These are phyloP conservation scores for Podospora appendiculata DNA, from an alignment of 495 filamentous ascomycete species.

Conservation along the genomic window DNA sequence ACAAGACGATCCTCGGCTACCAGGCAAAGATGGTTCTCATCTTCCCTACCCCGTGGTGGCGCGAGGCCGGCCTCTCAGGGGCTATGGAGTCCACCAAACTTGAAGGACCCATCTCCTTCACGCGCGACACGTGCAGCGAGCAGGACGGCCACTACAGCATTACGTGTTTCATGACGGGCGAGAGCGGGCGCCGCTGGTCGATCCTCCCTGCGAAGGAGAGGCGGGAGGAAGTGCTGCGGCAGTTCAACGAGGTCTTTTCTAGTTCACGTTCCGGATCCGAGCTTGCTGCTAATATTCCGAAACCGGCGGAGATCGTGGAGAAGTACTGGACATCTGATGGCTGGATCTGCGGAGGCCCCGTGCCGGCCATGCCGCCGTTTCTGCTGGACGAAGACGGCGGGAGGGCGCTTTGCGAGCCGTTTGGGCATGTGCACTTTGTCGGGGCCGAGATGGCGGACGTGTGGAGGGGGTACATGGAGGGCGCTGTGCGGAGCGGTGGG, in stretches of 20 bases:
- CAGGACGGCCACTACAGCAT: conserved; percentile 27
- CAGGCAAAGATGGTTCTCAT: conserved; percentile 32
- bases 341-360: background rate
- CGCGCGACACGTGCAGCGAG: conserved; percentile 32
- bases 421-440: conserved; percentile 38
- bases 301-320: background rate
- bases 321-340: background rate
- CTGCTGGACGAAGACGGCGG: conserved; percentile 15
- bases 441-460: conserved; percentile 36
- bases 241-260: conserved; percentile 1
- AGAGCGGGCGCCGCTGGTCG: background rate
- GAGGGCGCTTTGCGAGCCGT: conserved; percentile 13
- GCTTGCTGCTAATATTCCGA: background rate
- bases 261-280: background rate
- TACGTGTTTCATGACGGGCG: conserved; percentile 32
- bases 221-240: background rate
- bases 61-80: conserved; percentile 17
- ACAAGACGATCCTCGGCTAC: conserved; percentile 22
- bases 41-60: conserved; percentile 35
- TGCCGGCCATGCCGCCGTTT: conserved; percentile 1
- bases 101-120: conserved; percentile 31
- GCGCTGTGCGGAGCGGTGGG: conserved; percentile 31
- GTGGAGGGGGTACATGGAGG: conserved; percentile 47
- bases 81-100: conserved; percentile 24
- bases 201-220: background rate